Conservation (phyloP, 768 basidiomycete genomes). For the Mycena vulgaris region DNA sequence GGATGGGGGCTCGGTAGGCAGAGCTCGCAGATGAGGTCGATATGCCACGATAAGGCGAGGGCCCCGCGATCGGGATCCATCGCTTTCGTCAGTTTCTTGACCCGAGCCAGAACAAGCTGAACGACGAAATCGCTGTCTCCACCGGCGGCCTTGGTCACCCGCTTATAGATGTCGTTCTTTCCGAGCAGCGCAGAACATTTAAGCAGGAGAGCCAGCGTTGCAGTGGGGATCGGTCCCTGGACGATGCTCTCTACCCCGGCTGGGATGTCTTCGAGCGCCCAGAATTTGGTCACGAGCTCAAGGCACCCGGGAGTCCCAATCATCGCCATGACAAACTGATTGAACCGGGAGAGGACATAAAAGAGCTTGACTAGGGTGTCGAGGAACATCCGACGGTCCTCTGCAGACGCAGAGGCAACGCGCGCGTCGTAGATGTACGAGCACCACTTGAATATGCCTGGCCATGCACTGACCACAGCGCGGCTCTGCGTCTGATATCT, state of each 20-base stretch:
- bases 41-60: constrained; percentile 38
- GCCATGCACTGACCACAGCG: constrained; percentile 49
- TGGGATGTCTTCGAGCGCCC: constrained; percentile 46
- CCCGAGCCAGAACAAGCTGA: constrained; percentile 46
- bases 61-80: not conserved
- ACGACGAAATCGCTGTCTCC: constrained; percentile 47
- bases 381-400: constrained; percentile 39
- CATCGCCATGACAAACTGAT: constrained; percentile 46
- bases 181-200: constrained; percentile 36
- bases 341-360: constrained; percentile 47
- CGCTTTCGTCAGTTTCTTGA: constrained; percentile 39
- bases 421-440: constrained; percentile 49
- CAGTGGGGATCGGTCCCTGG: constrained; percentile 46
- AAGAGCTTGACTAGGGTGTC: constrained; percentile 48
- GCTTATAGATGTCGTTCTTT: constrained; percentile 22
- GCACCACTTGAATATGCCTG: constrained; percentile 55
- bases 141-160: constrained; percentile 47
- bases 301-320: constrained; percentile 47
- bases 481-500: constrained; percentile 35
- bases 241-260: constrained; percentile 37
- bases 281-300: constrained; percentile 52
- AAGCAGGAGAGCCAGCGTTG: constrained; percentile 48
- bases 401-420: constrained; percentile 35
- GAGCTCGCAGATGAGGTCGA: constrained; percentile 53
- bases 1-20: constrained; percentile 46